phyloP scores from a whole-genome alignment of 176 grass and related monocot species.

The Triticum urartu region DNA sequence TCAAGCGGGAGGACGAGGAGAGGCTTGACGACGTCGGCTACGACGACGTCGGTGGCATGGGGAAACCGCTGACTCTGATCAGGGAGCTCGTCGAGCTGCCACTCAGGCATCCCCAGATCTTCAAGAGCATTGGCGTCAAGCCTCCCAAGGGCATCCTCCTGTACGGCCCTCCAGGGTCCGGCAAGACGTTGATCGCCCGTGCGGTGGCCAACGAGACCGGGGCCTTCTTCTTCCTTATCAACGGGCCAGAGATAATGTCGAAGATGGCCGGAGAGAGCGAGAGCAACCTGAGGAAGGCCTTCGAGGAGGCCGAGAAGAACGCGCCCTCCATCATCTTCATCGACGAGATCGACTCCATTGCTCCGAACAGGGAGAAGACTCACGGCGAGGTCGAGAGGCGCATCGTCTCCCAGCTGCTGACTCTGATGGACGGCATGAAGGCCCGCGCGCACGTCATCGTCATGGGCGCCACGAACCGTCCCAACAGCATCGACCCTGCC shows the following conservation, averaged over 20 bases:
- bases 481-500: conserved; percentile 68
- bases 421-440: conserved; percentile 62
- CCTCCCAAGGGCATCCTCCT: conserved; percentile 60
- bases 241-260: conserved; percentile 67
- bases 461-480: conserved; percentile 60
- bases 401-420: conserved; percentile 62
- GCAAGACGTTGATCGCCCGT: conserved; percentile 52
- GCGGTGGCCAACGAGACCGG: conserved; percentile 63
- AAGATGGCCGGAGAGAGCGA: conserved; percentile 65
- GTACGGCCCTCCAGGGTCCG: conserved; percentile 52
- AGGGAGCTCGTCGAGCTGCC: conserved; percentile 63
- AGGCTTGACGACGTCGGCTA: conserved; percentile 56
- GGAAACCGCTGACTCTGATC: conserved; percentile 60
- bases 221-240: conserved; percentile 61
- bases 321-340: conserved; percentile 66
- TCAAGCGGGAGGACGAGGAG: conserved; percentile 62
- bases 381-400: conserved; percentile 58
- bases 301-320: conserved; percentile 72
- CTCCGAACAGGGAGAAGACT: neutral
- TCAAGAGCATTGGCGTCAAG: conserved; percentile 70
- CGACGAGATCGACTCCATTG: conserved; percentile 53
- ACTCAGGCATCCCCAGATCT: conserved; percentile 53
- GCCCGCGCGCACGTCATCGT: conserved; percentile 59
- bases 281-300: conserved; percentile 60
- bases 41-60: conserved; percentile 60